Evolutionary conservation across 495 filamentous ascomycete genomes (phyloP).

Genomic region (Xylaria telfairii): DNA sequence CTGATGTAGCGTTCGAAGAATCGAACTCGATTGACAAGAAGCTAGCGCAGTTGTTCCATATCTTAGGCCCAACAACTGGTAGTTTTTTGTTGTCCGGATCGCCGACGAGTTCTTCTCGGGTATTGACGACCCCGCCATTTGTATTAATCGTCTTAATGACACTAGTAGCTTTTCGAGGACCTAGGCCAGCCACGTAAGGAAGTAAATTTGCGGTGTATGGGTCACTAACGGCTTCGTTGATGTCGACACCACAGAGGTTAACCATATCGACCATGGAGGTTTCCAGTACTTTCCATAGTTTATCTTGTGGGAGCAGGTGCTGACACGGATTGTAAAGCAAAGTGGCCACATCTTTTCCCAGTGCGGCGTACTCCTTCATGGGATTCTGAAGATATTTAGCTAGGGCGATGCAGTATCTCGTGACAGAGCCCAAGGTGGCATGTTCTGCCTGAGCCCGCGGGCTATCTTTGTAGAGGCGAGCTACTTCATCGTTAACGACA

Average conservation of each 20-base stretch:
- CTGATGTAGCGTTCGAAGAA: conserved; percentile 73
- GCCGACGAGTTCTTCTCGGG: conserved; percentile 84
- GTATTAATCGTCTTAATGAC: conserved; percentile 88
- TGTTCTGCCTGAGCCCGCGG: conserved; percentile 81
- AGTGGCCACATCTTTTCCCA: conserved; percentile 85
- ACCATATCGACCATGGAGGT: conserved; percentile 98
- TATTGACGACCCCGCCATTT: conserved; percentile 82
- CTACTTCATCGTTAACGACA: conserved; percentile 94
- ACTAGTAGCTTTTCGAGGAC: conserved; percentile 87
- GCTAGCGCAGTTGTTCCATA: conserved; percentile 96
- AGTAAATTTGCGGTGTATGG: conserved; percentile 82
- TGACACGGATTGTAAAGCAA: conserved; percentile 89
- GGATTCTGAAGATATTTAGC: conserved; percentile 92
- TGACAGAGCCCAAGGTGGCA: conserved; percentile 74
- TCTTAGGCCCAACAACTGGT: conserved; percentile 83
- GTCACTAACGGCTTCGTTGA: conserved; percentile 87
- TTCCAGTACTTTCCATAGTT: conserved; percentile 83
- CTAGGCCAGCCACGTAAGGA: conserved; percentile 90
- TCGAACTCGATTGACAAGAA: conserved; percentile 91
- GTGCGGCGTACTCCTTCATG: conserved; percentile 91
- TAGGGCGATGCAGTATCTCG: conserved; percentile 86
- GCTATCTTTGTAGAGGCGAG: conserved; percentile 90
- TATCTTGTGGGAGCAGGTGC: conserved; percentile 83
- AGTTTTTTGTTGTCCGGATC: conserved; percentile 76
- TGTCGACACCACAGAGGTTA: conserved; percentile 91